A percentile compares a stretch with the other conserved stretches of the same genome.
phyloP scores from a whole-genome alignment of 306 rosid species.

The Herpetospermum pedunculosum region DNA sequence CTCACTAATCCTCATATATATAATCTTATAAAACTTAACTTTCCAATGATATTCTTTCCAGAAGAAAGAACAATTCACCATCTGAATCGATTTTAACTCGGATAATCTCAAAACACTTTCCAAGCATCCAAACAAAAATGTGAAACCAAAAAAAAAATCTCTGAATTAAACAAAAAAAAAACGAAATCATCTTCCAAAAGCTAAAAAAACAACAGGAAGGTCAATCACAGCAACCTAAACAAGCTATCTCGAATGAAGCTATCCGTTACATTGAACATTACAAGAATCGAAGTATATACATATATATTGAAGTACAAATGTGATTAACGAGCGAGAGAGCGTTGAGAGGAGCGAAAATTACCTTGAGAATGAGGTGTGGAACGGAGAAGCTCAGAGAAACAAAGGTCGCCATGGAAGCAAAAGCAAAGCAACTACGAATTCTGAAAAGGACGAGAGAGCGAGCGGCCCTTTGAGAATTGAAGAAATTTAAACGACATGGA shows the following conservation, averaged over 20 bases:
- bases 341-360: not conserved
- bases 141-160: not conserved
- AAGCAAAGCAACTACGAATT: not conserved
- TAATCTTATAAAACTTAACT: not conserved
- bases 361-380: slow-evolving; percentile 8
- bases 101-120: not conserved
- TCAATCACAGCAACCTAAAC: not conserved
- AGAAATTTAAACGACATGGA: too few relatives aligned
- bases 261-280: slow-evolving; percentile 4
- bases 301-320: not conserved
- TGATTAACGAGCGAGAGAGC: not conserved
- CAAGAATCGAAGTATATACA: not conserved
- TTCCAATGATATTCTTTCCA: not conserved
- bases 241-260: not conserved
- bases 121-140: not conserved
- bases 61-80: not conserved
- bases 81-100: not conserved
- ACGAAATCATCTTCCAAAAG: not conserved
- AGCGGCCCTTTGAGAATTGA: too few relatives aligned
- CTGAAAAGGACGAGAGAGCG: too few relatives aligned
- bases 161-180: not conserved
- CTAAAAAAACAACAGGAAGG: not conserved
- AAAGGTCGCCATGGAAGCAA: slow-evolving; percentile 25
- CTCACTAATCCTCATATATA: not conserved
- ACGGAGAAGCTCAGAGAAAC: slow-evolving; percentile 16